A percentile compares a stretch with the other conserved stretches of the same genome.
Evolutionary conservation across 164 flowering plant genomes (phyloP).

Genomic region (Houttuynia cordata): DNA sequence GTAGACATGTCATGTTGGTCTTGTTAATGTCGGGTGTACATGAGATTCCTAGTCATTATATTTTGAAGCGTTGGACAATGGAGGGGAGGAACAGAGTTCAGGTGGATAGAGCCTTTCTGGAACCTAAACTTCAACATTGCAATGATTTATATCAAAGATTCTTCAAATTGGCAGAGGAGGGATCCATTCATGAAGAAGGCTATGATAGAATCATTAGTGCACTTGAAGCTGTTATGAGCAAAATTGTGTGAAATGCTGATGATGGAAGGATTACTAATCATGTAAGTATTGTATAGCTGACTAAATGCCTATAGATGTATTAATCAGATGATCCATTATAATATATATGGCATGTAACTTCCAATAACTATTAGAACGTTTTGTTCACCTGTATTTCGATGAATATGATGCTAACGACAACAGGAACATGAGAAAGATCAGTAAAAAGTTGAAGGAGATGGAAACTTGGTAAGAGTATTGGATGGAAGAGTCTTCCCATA

Average conservation of each 20-base stretch:
- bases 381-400: no score
- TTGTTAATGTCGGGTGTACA: neutral
- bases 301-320: no score
- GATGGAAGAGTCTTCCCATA: no score
- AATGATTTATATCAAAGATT: slow-evolving; percentile 5
- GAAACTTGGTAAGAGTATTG: no score
- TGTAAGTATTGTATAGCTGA: no score
- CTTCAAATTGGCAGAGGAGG: slow-evolving; percentile 8
- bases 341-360: no score
- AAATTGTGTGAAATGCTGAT: neutral
- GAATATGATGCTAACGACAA: no score
- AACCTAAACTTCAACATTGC: slow-evolving; percentile 1
- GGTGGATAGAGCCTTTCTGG: neutral
- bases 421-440: no score
- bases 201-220: slow-evolving; percentile 11
- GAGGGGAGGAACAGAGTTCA: slow-evolving; percentile 5
- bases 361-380: no score
- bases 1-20: slow-evolving; percentile 7
- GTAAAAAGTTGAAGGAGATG: no score
- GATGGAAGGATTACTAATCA: no score
- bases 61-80: slow-evolving; percentile 9
- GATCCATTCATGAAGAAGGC: neutral
- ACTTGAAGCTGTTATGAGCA: slow-evolving; percentile 6
- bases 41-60: slow-evolving; percentile 6
- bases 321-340: no score